Base-by-base conservation (phyloP, 176 grass and related monocot genomes). In the Neostapfia colusana region DNA sequence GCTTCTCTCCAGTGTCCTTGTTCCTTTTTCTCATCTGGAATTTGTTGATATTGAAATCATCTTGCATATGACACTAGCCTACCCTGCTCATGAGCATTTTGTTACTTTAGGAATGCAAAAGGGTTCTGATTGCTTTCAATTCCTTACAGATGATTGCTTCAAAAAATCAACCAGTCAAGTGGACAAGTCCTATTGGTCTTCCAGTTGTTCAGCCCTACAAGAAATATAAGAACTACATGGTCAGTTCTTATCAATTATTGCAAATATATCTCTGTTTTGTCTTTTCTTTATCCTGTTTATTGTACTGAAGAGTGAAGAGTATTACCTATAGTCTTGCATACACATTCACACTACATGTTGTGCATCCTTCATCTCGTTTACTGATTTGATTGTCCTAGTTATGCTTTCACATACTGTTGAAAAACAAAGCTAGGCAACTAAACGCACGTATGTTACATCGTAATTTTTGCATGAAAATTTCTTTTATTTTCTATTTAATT, bases 171-270 rank as follows among this genome's bases (percentile, higher is more conserved):
- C 91, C 91, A 53, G 95, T 97, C 54, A 93, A 80, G 83, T 97
- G 95, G 91, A 97, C 89, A 10, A 93, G 91, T 73, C 86, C 91
- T 59, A 86, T 92, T 79, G 95, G 95, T 35, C 89, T 97, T 69
- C 95, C 91, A 69, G 95, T 97, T 85, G 95, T 97, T 82, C 95
- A 97, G 69, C 95, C 95, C 15, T 97, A 97, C 72, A 88, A 86
- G 58, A 89, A 85, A 85, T 87, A 75, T 80, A 92, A 97, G 71
- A 83, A 86, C 44, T 86, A 91, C 65, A 83, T 87, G 80, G 95
- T 93, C 35, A 93, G 95, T 79, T 72, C 77, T 83, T 73, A 67
- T 84, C 69, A 65, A 54, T 49, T n/a, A 34, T 15, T 67, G 45
- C 58, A 62, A 27, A 62, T 17, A 51, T 49, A 41, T 62, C 54